Evolutionary conservation across 768 basidiomycete species (phyloP).

Genomic region (Tubosaeta brunneosetosa): DNA sequence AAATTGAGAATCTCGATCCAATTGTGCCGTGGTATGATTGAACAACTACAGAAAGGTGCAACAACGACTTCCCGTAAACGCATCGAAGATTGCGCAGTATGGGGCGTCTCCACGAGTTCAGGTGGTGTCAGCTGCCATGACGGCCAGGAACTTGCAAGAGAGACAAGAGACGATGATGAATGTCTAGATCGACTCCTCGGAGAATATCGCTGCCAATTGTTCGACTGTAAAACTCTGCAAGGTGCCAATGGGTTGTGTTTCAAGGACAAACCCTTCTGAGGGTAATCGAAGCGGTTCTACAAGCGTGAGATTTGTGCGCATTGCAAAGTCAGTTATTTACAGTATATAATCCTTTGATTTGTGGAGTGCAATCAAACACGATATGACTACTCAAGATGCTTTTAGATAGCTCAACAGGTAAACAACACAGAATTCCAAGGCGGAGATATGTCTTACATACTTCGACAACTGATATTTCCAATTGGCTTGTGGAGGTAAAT

Average conservation of each 20-base stretch:
- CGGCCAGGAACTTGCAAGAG: conserved; percentile 51
- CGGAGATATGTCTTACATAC: no score
- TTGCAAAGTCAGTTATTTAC: no score
- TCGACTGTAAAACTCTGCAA: conserved; percentile 67
- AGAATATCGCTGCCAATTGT: conserved; percentile 65
- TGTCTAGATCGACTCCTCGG: conserved; percentile 57
- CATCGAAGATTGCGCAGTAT: conserved; percentile 54
- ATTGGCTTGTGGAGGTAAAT: no score
- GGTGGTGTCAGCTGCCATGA: conserved; percentile 55
- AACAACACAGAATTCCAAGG: no score
- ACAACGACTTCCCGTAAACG: conserved; percentile 48
- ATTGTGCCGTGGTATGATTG: conserved; percentile 67
- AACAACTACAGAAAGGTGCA: conserved; percentile 58
- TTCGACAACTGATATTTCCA: no score
- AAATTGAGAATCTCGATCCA: conserved; percentile 74
- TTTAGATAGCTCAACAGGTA: no score
- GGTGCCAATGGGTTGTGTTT: conserved; percentile 2
- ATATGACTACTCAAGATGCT: no score
- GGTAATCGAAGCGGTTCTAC: neutral
- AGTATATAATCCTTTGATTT: no score
- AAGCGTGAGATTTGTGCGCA: neutral
- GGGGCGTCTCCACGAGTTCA: conserved; percentile 75
- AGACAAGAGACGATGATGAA: conserved; percentile 57
- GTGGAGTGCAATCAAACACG: no score
- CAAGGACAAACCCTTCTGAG: neutral